Conservation (phyloP, 192 early-diverging fungal genomes). For the Entomortierella chlamydospora region DNA sequence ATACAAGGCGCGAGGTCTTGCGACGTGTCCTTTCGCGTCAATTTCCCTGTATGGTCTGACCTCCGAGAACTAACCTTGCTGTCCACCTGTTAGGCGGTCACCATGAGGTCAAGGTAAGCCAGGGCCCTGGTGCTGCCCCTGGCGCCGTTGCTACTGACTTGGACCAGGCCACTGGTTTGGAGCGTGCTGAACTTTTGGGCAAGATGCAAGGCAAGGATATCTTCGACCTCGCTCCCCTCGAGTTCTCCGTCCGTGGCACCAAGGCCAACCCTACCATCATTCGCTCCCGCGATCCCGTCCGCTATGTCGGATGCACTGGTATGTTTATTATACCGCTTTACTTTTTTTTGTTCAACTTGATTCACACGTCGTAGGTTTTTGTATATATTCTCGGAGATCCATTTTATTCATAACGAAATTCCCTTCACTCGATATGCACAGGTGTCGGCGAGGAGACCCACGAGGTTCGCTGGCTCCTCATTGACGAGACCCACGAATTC, state of each 20-base stretch:
- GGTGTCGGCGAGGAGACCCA: conserved; percentile 96
- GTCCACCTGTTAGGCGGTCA: conserved; percentile 30
- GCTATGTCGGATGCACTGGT: conserved; percentile 96
- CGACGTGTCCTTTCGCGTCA: too few relatives aligned
- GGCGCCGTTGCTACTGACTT: conserved; percentile 85
- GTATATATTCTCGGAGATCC: too few relatives aligned
- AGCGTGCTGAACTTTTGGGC: conserved; percentile 90
- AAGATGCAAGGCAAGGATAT: conserved; percentile 88
- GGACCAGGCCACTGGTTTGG: conserved; percentile 90
- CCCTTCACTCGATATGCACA: conserved; percentile 23
- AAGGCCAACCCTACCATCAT: conserved; percentile 89
- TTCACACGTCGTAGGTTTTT: too few relatives aligned
- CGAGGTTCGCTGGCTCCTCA: conserved; percentile 89
- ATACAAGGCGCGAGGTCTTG: too few relatives aligned
- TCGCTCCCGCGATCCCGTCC: conserved; percentile 79
- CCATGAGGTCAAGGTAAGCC: conserved; percentile 46
- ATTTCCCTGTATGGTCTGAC: too few relatives aligned
- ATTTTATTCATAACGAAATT: too few relatives aligned
- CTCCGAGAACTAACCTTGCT: too few relatives aligned
- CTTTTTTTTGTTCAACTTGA: too few relatives aligned
- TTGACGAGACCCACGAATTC: conserved; percentile 80
- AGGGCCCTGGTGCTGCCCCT: conserved; percentile 74
- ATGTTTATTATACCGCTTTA: too few relatives aligned
- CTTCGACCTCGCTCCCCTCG: conserved; percentile 88
- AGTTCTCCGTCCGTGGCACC: conserved; percentile 81